Base-by-base conservation (phyloP, 78 protist species). In the Dictyostelium brefeldianum region DNA sequence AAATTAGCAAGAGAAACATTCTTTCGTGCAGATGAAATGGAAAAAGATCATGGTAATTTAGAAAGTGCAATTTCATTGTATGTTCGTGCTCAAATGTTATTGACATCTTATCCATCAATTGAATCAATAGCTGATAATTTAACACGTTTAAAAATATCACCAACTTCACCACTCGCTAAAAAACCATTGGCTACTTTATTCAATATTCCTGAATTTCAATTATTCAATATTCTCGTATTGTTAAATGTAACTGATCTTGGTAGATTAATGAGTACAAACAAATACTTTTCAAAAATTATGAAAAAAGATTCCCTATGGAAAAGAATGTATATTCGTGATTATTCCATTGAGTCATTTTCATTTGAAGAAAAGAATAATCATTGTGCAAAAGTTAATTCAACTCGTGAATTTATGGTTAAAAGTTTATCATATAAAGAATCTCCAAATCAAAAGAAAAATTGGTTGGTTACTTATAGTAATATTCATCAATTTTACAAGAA, bases 1-100 rank as follows among this genome's bases (percentile, higher is more conserved):
- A 18, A 46, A 17, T 25, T 29, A 12, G 92, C 92, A 0, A 53
- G 47, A 27, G 31, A 62, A 29, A 12, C 78, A 31, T 85, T 85
- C 77, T 75, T 74, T 67, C 9, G 47, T 9, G 92, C 92, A 25
- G 92, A 85, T 75, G 54, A 73, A 36, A 14, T 36, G 22, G 92
- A 85, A 75, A 85, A 85, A 62, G 92, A 85, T 75, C 36, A 31
- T 17, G 46, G 50, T 43, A 83, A 85, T 75, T 18, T 85, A 1
- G 83, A 59, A 12, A 1, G 46, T 46, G 92, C 92, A 18, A 85
- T 85, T n/a, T 8, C 29, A 1, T 8, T 56, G 6, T 85, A 85
- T 48, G 83, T 75, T 5, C 25, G 75, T 17, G 92, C 92, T 25
- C 92, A 85, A 59, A 75, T 85, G 92, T 20, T 85, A 17, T 48